Conservation (phyloP, 306 rosid genomes). For the Glycyrrhiza uralensis region DNA sequence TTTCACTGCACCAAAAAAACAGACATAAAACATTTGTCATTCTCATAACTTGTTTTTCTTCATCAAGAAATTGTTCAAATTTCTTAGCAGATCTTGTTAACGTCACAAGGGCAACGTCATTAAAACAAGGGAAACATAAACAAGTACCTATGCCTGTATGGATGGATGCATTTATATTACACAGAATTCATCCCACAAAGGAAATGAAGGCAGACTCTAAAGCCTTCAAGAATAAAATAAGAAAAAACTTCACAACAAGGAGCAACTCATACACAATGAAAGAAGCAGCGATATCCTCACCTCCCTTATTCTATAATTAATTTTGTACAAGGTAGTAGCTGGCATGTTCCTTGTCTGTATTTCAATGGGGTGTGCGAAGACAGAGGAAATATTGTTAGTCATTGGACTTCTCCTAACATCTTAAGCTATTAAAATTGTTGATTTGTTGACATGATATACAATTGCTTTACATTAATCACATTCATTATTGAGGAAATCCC, state of each 20-base stretch:
- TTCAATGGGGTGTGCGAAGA: not conserved
- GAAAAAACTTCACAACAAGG: not conserved
- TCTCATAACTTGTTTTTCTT: not conserved
- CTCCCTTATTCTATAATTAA: not conserved
- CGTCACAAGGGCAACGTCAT: not conserved
- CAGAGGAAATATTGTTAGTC: not conserved
- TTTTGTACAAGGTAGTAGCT: not conserved
- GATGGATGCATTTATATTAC: not conserved
- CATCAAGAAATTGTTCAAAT: conserved; percentile 1
- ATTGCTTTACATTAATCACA: not conserved
- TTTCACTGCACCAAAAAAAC: not conserved
- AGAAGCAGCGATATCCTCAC: not conserved
- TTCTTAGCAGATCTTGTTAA: not conserved
- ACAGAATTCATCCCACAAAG: not conserved
- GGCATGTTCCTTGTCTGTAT: not conserved
- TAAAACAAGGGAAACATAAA: not conserved
- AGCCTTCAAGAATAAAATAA: conserved; percentile 2
- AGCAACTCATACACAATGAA: not conserved
- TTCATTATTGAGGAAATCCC: conserved; percentile 1
- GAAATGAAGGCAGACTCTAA: not conserved
- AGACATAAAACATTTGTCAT: not conserved
- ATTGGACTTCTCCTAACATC: not conserved
- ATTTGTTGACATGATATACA: not conserved
- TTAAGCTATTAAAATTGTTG: not conserved
- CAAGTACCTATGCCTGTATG: not conserved